Base-by-base conservation (phyloP, 306 rosid genomes). In the peach (Prunus persica) region DNA sequence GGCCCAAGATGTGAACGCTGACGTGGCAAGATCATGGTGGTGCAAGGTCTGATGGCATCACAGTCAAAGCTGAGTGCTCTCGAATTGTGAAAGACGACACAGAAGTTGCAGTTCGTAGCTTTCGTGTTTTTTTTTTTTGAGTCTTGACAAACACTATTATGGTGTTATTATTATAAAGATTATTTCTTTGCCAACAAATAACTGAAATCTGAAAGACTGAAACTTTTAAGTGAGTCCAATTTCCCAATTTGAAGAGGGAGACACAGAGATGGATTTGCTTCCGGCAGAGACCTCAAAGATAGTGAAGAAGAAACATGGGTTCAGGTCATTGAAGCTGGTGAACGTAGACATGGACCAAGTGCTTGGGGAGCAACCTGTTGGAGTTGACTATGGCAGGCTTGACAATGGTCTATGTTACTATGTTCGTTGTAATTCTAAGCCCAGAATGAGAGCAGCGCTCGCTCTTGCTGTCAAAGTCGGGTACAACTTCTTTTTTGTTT, bases 391-490 rank as follows among this genome's bases (percentile, higher is more conserved):
- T 78, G 97, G 98, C 80, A 82, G 85, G 15, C 98, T 95, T 30
- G 89, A 87, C 47, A 95, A 90, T 82, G 98, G 98, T 24, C 89
- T 95, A 6, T 84, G 74, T 67, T 95, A 90, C 84, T 90, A 95
- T 77, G 97, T 95, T 32, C 98, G 98, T 27, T 85, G 84, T 84
- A 95, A 95, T 84, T 89, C 96, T 63, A 95, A 95, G 78, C 98
- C 98, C 58, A 87, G 88, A 75, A 92, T 90, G 97, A 80, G 98
- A 84, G 93, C 98, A 49, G 98, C 98, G 61, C 93, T 94, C 38
- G 91, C 98, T 3, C 98, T 94, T 28, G 97, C 95, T 74, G 92
- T 94, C 74, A 90, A 71, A 79, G 95, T 71, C 22, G 98, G 98
- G 98, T 93, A 87, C 12, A 34, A 25, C 76, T 47, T 57, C 30